Base-by-base conservation (phyloP, 139 green algal species). In the Auxenochlorella pyrenoidosa region DNA sequence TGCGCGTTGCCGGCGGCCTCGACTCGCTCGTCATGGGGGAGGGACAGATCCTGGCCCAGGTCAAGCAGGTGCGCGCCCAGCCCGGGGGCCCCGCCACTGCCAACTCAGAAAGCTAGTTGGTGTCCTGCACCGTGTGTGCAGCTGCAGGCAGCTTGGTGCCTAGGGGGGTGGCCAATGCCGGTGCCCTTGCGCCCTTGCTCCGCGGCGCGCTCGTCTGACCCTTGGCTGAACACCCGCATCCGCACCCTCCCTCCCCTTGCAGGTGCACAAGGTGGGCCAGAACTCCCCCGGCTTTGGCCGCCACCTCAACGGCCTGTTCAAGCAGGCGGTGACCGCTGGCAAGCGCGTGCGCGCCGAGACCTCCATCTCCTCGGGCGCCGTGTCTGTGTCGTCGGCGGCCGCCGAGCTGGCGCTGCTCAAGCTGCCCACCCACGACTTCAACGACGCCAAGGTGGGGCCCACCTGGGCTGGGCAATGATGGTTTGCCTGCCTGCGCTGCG, bases 21-120 rank as follows among this genome's bases (percentile, higher is more conserved):
- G 98, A 99, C 89, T 99, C 95, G 1, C 94, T 99, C 26, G 98
- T 99, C 3, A 97, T 99, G 95, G 98, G 98, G 32, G 98, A 99
- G 93, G 98, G 98, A 32, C 98, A 99, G 90, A 99, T 99, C 84
- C 91, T 99, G 65, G 97, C 98, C 24, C 98, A 99, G 92, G 97
- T 99, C 32, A 96, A 96, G 90, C 85, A 93, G 71, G 80, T 90
- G 60, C 13, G 86, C 40, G 2, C 3, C 70, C 70, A n/a, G n/a
- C n/a, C n/a, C n/a, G n/a, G n/a, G n/a, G 34, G 6, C 36, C 3
- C 34, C 15, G 70, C 34, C n/a, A 15, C 34, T 26, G 40, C 19
- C 34, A 28, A n/a, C n/a, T n/a, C n/a, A n/a, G n/a, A n/a, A n/a
- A n/a, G n/a, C n/a, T n/a, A n/a, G n/a, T n/a, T n/a, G n/a, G n/a